A percentile compares a stretch with the other conserved stretches of the same genome.
These are phyloP conservation scores for Entomortierella beljakovae DNA, from an alignment of 192 early-diverging fungal genomes.

Conservation along the genomic window DNA sequence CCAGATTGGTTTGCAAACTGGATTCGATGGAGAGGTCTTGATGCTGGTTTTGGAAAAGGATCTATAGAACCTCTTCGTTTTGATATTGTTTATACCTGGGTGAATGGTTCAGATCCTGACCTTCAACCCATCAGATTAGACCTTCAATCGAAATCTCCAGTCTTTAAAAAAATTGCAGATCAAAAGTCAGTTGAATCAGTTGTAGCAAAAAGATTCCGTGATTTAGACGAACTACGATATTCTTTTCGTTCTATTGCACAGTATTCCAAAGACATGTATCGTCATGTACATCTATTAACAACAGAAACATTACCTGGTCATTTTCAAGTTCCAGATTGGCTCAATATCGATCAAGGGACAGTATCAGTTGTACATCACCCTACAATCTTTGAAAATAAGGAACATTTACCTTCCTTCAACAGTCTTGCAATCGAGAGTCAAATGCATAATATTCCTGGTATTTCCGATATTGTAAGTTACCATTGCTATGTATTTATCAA, in stretches of 20 bases:
- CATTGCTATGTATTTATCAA: conserved; percentile 6
- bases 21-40: conserved; percentile 42
- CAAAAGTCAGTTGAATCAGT: conserved; percentile 4
- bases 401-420: conserved; percentile 53
- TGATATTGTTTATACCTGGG: conserved; percentile 59
- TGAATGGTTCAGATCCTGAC: conserved; percentile 53
- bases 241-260: conserved; percentile 49
- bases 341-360: conserved; percentile 1
- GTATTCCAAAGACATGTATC: conserved; percentile 25
- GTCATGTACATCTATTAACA: conserved; percentile 36
- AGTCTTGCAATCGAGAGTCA: conserved; percentile 55
- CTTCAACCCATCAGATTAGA: conserved; percentile 10
- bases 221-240: conserved; percentile 57
- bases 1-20: conserved; percentile 32
- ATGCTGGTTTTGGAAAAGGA: conserved; percentile 7
- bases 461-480: conserved; percentile 43
- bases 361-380: conserved; percentile 29
- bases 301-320: conserved; percentile 16
- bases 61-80: neutral
- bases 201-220: conserved; percentile 43
- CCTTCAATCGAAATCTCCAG: conserved; percentile 8
- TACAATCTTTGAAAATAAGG: conserved; percentile 27
- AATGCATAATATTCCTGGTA: conserved; percentile 35
- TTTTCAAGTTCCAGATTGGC: conserved; percentile 48
- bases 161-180: conserved; percentile 15